Evolutionary conservation across 1,139 yeast genomes (phyloP).

Genomic region (Meyerozyma elateridarum): DNA sequence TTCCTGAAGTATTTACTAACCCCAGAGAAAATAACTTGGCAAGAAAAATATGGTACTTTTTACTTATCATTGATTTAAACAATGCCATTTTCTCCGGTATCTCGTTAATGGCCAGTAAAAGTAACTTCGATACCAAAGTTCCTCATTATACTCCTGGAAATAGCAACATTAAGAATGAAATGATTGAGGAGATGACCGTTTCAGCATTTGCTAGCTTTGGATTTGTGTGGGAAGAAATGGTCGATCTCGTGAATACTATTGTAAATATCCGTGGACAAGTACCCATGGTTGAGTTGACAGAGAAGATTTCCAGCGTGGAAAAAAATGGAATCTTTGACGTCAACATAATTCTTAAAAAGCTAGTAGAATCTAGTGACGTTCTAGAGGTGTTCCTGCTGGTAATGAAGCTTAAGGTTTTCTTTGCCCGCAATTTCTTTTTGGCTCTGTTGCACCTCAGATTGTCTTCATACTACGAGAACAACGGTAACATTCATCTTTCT

Average conservation of each 20-base stretch:
- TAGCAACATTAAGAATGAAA: background rate
- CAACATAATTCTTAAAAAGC: background rate
- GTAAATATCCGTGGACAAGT: background rate
- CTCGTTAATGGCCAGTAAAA: slow-evolving; percentile 1
- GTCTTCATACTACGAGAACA: slow-evolving; percentile 11
- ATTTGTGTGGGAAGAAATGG: background rate
- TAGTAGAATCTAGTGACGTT: background rate
- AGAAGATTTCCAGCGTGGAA: background rate
- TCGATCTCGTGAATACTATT: background rate
- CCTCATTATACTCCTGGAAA: slow-evolving; percentile 5
- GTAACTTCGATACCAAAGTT: slow-evolving; percentile 4
- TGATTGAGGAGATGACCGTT: slow-evolving; percentile 2
- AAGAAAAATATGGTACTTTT: slow-evolving; percentile 13
- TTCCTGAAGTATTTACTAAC: slow-evolving; percentile 9
- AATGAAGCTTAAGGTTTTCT: slow-evolving; percentile 5
- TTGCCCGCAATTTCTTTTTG: slow-evolving; percentile 9
- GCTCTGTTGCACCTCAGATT: slow-evolving; percentile 10
- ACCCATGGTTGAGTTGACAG: background rate
- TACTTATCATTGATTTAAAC: slow-evolving; percentile 10
- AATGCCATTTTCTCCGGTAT: slow-evolving; percentile 5
- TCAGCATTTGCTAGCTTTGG: background rate
- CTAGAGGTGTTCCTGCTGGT: background rate
- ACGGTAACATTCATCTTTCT: slow-evolving; percentile 10
- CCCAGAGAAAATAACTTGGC: slow-evolving; percentile 10
- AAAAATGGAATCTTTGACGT: background rate